Evolutionary conservation across 352 stramenopile genomes (phyloP).

Genomic region (Globisporangium lucens): DNA sequence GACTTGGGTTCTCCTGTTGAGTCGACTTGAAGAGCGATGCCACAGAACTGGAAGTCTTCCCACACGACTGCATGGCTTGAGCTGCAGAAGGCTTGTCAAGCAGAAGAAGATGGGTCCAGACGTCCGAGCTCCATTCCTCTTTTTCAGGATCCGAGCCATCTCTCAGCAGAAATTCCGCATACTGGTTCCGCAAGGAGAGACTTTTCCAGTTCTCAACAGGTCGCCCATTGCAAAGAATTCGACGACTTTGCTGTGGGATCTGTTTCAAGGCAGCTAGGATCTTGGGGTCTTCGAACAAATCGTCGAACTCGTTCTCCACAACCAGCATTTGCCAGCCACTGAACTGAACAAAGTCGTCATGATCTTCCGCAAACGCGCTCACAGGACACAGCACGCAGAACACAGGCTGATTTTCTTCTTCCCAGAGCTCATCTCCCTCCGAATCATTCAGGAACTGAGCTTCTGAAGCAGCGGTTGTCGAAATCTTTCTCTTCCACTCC

Average conservation of each 20-base stretch:
- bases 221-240: constrained; percentile 61
- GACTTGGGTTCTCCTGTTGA: constrained; percentile 25
- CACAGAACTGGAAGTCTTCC: constrained; percentile 37
- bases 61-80: constrained; percentile 42
- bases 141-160: constrained; percentile 17
- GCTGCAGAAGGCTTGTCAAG: constrained; percentile 48
- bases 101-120: constrained; percentile 21
- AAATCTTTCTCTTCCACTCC: constrained; percentile 45
- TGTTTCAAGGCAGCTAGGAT: constrained; percentile 40
- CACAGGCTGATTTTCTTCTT: constrained; percentile 38
- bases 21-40: constrained; percentile 44
- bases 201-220: constrained; percentile 60
- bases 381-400: constrained; percentile 69
- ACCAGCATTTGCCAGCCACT: constrained; percentile 66
- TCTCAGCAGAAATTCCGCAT: constrained; percentile 48
- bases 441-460: constrained; percentile 34
- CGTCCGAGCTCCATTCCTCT: constrained; percentile 12
- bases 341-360: constrained; percentile 43
- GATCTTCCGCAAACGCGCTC: constrained; percentile 48
- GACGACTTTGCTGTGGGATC: constrained; percentile 45
- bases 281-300: constrained; percentile 36
- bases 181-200: constrained; percentile 34
- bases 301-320: constrained; percentile 65
- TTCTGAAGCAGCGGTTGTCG: not conserved
- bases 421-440: constrained; percentile 39